Evolutionary conservation across 441 rosid species (phyloP).

Genomic region (Bruguiera hainesii): DNA sequence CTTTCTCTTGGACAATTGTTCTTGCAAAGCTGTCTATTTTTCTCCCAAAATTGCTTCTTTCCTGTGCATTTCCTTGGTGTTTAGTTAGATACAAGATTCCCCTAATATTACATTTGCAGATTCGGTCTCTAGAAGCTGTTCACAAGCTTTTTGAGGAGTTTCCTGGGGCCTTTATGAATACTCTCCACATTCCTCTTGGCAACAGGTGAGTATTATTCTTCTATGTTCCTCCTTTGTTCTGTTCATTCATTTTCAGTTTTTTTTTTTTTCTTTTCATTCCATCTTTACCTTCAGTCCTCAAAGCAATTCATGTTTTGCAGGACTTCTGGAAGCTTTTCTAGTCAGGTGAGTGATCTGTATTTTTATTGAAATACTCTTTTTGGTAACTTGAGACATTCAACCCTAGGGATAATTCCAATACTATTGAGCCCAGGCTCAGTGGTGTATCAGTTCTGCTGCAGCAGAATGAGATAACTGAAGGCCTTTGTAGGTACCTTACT

Average conservation of each 20-base stretch:
- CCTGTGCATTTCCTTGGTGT: background rate
- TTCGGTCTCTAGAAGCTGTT: conserved; percentile 86
- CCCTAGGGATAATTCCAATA: background rate
- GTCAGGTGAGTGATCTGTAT: conserved; percentile 46
- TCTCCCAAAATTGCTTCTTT: background rate
- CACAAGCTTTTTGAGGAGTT: conserved; percentile 84
- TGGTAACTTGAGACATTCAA: background rate
- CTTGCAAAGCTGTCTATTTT: no score
- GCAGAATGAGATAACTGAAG: no score
- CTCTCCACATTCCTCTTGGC: conserved; percentile 56
- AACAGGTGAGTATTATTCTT: conserved; percentile 39
- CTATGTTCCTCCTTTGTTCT: background rate
- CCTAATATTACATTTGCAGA: conserved; percentile 35
- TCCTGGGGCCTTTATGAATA: conserved; percentile 74
- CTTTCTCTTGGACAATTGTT: no score
- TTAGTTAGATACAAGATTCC: conserved; percentile 6
- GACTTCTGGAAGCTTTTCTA: conserved; percentile 37
- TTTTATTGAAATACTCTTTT: background rate
- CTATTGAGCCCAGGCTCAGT: background rate
- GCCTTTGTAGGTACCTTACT: no score
- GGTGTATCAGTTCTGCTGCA: background rate
- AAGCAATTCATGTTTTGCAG: conserved; percentile 45
- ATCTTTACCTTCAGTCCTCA: conserved; percentile 11
- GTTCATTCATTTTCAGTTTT: background rate
- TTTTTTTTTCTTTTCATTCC: background rate